Evolutionary conservation across 139 green algal genomes (phyloP), one percentile per base, ranked within the genome.

Genomic region (Penium margaritaceum): DNA sequence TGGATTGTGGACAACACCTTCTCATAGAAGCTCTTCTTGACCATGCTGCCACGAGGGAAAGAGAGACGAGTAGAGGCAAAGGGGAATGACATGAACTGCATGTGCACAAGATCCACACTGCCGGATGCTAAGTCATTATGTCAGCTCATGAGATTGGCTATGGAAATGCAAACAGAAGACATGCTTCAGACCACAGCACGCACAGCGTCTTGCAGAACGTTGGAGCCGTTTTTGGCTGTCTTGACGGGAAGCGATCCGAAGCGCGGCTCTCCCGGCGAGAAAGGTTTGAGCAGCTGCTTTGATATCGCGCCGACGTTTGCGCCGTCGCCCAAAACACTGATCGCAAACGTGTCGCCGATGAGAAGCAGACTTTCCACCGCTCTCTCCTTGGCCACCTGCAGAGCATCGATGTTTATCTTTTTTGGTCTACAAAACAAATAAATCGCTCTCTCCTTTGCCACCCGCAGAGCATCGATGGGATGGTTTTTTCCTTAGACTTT

Each of bases 281-380:
- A 95, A 1, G 85, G 84, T 67, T 90, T 89, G 12, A 88, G 65
- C 81, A 98, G 83, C 36, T 79, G 75, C 77, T 90, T 92, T 47
- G 90, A 87, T n/a, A 85, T 38, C 5, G 76, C 17, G 41, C 80
- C 78, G 24, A 27, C 51, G 51, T 60, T 60, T 37, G 71, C 67
- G 32, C 76, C 77, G 21, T 65, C 84, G 2, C 87, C 81, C 54
- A 97, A 76, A 58, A 97, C 84, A 78, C 90, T 95, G 17, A 98
- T 67, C n/a, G 82, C 83, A 75, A 97, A 97, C 9, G 70, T 74
- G 62, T 65, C 76, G 60, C 89, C 88, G 21, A 64, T 72, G 27
- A 83, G 44, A 62, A 98, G 67, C 72, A 97, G 80, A n/a, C 69
- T 72, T 84, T 97, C 93, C 38, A 96, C 85, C 6, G 90, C 89